A percentile compares a stretch with the other conserved stretches of the same genome.
These are phyloP conservation scores for Hymenoscyphus infarciens DNA, from an alignment of 2,329 filamentous ascomycete genomes.

Conservation along the genomic window DNA sequence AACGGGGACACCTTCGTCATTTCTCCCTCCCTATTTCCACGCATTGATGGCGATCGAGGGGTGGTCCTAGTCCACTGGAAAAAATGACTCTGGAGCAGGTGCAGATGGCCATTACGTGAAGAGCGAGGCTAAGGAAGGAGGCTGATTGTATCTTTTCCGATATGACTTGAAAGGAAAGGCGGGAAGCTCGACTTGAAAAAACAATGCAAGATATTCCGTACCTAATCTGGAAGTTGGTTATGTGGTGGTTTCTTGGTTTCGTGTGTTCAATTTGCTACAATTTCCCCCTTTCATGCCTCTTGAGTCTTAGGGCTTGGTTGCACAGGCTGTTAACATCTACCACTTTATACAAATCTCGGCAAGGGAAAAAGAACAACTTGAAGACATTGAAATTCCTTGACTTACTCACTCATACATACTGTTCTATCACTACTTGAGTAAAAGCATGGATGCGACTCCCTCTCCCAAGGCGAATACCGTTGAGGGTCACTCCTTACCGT, in stretches of 20 bases:
- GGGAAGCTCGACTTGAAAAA: not conserved
- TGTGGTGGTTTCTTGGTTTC: not conserved
- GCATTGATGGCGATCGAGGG: conserved; percentile 1
- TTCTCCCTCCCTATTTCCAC: not conserved
- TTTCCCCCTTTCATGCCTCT: not conserved
- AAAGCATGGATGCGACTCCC: too few species aligned
- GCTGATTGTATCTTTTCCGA: not conserved
- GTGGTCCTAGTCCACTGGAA: not conserved
- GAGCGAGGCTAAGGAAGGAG: not conserved
- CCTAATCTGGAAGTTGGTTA: too few species aligned
- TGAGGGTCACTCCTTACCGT: too few species aligned
- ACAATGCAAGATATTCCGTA: not conserved
- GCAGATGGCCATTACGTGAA: not conserved
- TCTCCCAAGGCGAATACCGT: too few species aligned
- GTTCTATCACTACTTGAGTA: too few species aligned
- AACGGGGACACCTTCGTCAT: not conserved
- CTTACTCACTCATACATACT: too few species aligned
- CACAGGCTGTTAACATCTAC: not conserved
- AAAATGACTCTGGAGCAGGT: not conserved
- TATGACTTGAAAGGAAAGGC: too few species aligned
- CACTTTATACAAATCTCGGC: not conserved
- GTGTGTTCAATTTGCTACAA: not conserved
- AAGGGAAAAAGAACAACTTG: not conserved
- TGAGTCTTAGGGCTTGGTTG: not conserved
- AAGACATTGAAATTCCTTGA: too few species aligned